These are phyloP conservation scores for Rhizopogon vesiculosus DNA, from an alignment of 768 basidiomycete species.

Conservation along the genomic window DNA sequence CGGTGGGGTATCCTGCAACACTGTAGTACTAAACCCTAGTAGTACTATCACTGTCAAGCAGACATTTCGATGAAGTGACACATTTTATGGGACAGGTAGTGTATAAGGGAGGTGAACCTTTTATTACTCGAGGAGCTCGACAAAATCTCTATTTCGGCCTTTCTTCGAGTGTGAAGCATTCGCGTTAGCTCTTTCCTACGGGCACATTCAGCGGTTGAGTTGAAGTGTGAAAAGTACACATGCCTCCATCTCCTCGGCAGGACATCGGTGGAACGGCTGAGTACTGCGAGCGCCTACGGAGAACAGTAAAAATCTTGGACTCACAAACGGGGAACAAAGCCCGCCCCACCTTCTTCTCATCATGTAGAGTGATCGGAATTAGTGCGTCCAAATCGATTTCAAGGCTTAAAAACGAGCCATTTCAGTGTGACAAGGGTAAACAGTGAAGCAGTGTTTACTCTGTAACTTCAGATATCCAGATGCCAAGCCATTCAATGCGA, in stretches of 20 bases:
- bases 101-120: slow-evolving; percentile 15
- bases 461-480: slow-evolving; percentile 64
- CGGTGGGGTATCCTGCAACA: background rate
- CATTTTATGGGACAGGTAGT: slow-evolving; percentile 23
- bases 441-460: slow-evolving; percentile 33
- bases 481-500: slow-evolving; percentile 77
- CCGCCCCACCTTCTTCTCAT: slow-evolving; percentile 65
- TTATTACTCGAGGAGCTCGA: slow-evolving; percentile 7
- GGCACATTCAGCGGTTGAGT: background rate
- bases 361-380: slow-evolving; percentile 64
- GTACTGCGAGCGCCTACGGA: slow-evolving; percentile 62
- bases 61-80: slow-evolving; percentile 23
- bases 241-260: slow-evolving; percentile 71
- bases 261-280: slow-evolving; percentile 33
- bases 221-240: slow-evolving; percentile 6
- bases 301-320: background rate
- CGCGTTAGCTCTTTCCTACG: slow-evolving; percentile 72
- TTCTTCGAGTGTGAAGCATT: slow-evolving; percentile 78
- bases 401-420: slow-evolving; percentile 36
- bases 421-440: background rate
- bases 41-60: slow-evolving; percentile 1
- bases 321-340: background rate
- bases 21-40: background rate
- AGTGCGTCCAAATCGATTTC: slow-evolving; percentile 55
- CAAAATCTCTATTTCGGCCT: slow-evolving; percentile 89